A percentile compares a stretch with the other conserved stretches of the same genome.
Evolutionary conservation across 2,329 filamentous ascomycete species (phyloP).

Genomic region (Curvularia verruculosa): DNA sequence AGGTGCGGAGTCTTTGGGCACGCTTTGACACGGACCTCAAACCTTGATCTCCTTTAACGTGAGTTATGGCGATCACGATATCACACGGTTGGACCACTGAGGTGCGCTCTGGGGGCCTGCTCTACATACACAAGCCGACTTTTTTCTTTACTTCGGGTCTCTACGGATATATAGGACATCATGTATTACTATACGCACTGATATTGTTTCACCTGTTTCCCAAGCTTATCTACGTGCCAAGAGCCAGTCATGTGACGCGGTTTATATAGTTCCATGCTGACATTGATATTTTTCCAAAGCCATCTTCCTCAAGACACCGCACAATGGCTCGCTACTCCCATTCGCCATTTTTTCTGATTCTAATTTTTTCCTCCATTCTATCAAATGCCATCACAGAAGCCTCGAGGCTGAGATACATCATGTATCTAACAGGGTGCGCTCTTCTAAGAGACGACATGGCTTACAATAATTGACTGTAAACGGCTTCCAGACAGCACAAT

Average conservation of each 20-base stretch:
- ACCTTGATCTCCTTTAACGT: neutral
- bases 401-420: conserved; percentile 8
- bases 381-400: neutral
- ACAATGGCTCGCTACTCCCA: neutral
- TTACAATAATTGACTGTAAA: neutral
- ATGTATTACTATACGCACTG: neutral
- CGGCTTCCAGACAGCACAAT: conserved; percentile 32
- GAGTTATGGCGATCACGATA: neutral
- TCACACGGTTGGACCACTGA: neutral
- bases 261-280: neutral
- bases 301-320: neutral
- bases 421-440: conserved; percentile 7
- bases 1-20: neutral
- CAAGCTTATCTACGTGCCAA: neutral
- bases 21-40: neutral
- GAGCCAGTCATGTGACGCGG: neutral
- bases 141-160: neutral
- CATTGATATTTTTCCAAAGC: neutral
- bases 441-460: neutral
- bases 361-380: neutral
- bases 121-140: too few relatives aligned
- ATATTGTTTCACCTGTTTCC: neutral
- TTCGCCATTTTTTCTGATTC: neutral
- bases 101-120: neutral
- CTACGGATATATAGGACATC: neutral